Evolutionary conservation across 148 eudicot species (phyloP).

Genomic region (Bassia scoparia): DNA sequence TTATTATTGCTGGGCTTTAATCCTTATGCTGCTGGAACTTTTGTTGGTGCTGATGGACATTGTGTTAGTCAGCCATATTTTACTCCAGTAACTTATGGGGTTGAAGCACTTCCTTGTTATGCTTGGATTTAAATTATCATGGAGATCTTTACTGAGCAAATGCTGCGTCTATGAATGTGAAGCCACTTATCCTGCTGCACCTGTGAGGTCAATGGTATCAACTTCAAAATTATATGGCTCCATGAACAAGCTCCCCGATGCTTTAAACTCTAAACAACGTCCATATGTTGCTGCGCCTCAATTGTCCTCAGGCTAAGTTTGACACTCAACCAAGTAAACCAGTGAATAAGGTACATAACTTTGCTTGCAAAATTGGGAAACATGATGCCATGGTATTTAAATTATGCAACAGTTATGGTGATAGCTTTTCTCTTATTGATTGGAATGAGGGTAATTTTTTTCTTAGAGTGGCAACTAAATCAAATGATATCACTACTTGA

Average conservation of each 20-base stretch:
- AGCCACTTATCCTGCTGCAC: constrained; percentile 20
- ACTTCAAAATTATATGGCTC: constrained; percentile 35
- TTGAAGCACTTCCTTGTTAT: constrained; percentile 56
- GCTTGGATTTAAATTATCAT: constrained; percentile 47
- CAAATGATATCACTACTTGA: too few relatives aligned
- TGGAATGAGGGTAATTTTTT: too few relatives aligned
- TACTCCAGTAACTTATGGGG: constrained; percentile 48
- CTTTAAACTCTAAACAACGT: constrained; percentile 43
- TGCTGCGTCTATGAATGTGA: constrained; percentile 12
- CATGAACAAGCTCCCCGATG: constrained; percentile 31
- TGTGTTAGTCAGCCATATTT: constrained; percentile 42
- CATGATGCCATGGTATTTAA: background rate
- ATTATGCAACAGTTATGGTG: background rate
- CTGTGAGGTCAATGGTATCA: constrained; percentile 31
- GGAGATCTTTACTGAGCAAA: constrained; percentile 27
- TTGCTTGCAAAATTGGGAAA: background rate
- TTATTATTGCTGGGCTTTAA: constrained; percentile 59
- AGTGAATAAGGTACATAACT: constrained; percentile 27
- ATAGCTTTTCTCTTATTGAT: too few relatives aligned
- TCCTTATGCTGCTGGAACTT: constrained; percentile 53
- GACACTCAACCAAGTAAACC: constrained; percentile 40
- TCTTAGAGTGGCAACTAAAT: too few relatives aligned
- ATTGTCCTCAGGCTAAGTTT: constrained; percentile 37
- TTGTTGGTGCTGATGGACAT: constrained; percentile 52
- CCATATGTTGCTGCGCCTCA: constrained; percentile 35